A percentile compares a stretch with the other conserved stretches of the same genome.
phyloP scores from a whole-genome alignment of 2,329 filamentous ascomycete genomes.

The Nothophaeocryptopus gaeumannii region DNA sequence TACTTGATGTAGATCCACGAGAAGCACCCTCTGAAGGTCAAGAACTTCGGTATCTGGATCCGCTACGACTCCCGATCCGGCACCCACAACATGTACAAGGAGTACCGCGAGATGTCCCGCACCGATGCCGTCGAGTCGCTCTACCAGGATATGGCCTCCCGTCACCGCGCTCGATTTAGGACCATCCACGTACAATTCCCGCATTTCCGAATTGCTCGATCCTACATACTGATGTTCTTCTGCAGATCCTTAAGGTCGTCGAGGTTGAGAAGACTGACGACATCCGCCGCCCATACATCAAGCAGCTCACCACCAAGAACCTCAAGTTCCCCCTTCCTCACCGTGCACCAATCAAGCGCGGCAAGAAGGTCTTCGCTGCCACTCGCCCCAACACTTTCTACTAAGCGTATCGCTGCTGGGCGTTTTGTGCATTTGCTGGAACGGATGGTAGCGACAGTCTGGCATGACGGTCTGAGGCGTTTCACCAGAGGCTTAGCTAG shows the following conservation, averaged over 20 bases:
- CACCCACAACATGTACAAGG: constrained; percentile 99
- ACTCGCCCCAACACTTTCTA: constrained; percentile 96
- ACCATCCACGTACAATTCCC: constrained; percentile 81
- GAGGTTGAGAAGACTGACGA: constrained; percentile 93
- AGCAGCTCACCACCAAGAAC: constrained; percentile 91
- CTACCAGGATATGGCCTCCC: constrained; percentile 99
- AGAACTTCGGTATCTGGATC: constrained; percentile 99
- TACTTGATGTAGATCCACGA: constrained; percentile 71
- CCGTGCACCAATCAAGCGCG: constrained; percentile 78
- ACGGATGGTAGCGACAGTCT: constrained; percentile 17
- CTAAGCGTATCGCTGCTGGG: constrained; percentile 57
- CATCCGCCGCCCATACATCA: constrained; percentile 98
- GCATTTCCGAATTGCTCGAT: background rate
- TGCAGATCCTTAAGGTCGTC: constrained; percentile 93
- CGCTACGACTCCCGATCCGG: constrained; percentile 99
- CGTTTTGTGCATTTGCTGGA: constrained; percentile 23
- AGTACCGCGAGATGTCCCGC: constrained; percentile 99
- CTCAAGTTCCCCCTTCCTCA: constrained; percentile 99
- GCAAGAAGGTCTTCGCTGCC: constrained; percentile 89
- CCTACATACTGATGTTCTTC: background rate
- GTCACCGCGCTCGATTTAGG: constrained; percentile 96
- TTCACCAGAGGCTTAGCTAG: constrained; percentile 22
- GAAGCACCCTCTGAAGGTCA: constrained; percentile 99
- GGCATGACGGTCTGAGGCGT: constrained; percentile 21
- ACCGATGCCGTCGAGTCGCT: constrained; percentile 92